Base-by-base conservation (phyloP, 768 basidiomycete genomes). In the Phanerodontia chrysosporium region DNA sequence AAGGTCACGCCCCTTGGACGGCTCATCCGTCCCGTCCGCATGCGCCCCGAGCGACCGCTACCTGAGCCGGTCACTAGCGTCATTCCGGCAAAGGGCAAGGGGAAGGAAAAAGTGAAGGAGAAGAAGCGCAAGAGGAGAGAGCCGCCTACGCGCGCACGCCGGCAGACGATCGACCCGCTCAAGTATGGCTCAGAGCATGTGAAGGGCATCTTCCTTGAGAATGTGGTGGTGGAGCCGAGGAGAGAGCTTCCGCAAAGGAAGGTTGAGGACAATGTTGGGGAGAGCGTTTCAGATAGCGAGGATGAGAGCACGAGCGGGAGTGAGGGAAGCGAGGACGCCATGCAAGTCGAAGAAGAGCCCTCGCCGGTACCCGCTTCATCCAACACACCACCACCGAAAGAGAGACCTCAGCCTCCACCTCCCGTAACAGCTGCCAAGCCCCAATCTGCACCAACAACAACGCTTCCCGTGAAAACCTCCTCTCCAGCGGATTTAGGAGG, bases 171-270 rank as follows among this genome's bases (percentile, higher is more conserved):
- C 63, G 90, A 93, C 65, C 85, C 90, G 63, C 80, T 82, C 16
- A 78, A 79, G 51, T 92, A 83, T 78, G 87, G 84, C 24, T 86
- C 88, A 45, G 76, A 77, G 18, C 85, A 90, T 69, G 65, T 92
- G 64, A 88, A 82, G 58, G 91, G 89, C 2, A 71, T 81, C 24
- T 87, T 90, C 70, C 66, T 92, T 65, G 86, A 71, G 32, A 59
- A 62, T 3, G 62, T 32, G 27, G 49, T 30, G 9, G 49, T 30
- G 2, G 30, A 51, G 5, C n/a, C 30, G 2, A 16, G 9, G 45
- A 27, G 4, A 27, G 51, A 32, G 21, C 18, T 21, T 10, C 21
- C 32, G 42, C 21, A 25, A 14, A 32, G 13, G 25, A 59, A 57
- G n/a, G 45, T 52, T 4, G 60, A 58, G 7, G 65, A 61, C 52